Evolutionary conservation across 495 filamentous ascomycete genomes (phyloP).

Genomic region (Hypoxylon subgilvum): DNA sequence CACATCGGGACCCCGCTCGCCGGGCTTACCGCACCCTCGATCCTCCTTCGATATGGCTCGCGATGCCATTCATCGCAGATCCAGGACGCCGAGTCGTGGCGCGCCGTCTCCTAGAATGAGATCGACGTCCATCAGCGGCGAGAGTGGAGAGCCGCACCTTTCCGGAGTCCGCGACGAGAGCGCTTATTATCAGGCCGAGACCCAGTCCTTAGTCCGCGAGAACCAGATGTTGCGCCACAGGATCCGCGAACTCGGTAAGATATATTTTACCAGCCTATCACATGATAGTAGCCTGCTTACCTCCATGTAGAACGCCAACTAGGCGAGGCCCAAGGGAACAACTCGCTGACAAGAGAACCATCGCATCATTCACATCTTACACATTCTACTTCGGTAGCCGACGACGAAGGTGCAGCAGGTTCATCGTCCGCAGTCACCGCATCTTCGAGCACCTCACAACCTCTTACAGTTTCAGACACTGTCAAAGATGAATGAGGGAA

Average conservation of each 20-base stretch:
- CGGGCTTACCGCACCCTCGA: constrained; percentile 61
- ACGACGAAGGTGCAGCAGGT: constrained; percentile 27
- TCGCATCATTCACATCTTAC: constrained; percentile 48
- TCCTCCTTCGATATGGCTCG: constrained; percentile 63
- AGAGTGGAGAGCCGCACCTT: constrained; percentile 52
- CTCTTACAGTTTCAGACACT: constrained; percentile 9
- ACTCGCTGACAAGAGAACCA: constrained; percentile 47
- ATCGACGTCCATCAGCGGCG: constrained; percentile 60
- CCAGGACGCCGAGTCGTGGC: constrained; percentile 62
- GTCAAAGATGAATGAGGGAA: constrained; percentile 27
- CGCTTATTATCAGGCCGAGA: constrained; percentile 91
- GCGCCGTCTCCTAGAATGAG: constrained; percentile 60
- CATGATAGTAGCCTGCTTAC: background rate
- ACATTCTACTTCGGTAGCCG: constrained; percentile 41
- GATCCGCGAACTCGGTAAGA: constrained; percentile 79
- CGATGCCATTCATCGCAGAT: constrained; percentile 59
- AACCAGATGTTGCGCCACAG: constrained; percentile 91
- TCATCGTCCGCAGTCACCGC: constrained; percentile 11
- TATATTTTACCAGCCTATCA: background rate
- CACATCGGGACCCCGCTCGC: constrained; percentile 54
- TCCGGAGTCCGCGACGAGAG: constrained; percentile 72
- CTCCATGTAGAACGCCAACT: constrained; percentile 46
- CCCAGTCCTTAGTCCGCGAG: constrained; percentile 81
- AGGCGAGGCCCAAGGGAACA: constrained; percentile 44
- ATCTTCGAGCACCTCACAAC: constrained; percentile 9